Evolutionary conservation across 2,329 filamentous ascomycete species (phyloP), one percentile per base, ranked within the genome.

Genomic region (Epichloe sylvatica): DNA sequence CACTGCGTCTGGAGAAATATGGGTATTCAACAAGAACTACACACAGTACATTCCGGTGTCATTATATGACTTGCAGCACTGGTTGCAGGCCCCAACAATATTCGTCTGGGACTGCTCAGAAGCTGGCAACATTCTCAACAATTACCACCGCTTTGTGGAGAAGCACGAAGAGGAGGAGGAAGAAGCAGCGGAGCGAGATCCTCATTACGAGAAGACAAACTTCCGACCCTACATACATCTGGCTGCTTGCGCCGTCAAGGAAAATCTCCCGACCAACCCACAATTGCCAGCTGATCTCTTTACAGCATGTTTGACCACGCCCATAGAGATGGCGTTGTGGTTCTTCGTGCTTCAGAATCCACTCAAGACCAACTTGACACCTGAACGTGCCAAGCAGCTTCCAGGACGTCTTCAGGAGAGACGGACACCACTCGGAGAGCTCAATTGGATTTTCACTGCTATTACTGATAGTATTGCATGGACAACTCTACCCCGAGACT

Each of bases 391-490:
- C 40, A 85, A 88, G 65, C 86, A 88, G 60, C 84, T 98, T 17
- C 90, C 91, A 3, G 92, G 92, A 35, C 83, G 89, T 54, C 77
- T 97, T 40, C 91, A 95, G 62, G 92, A 98, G 67, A 79, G 92
- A 52, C 78, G 92, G 61, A 97, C 92, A 46, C 92, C 92, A 8
- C 76, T 98, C 35, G 92, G 92, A 54, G 92, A 98, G 68, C 73
- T 98, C 13, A 98, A 98, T 62, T 98, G 92, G 92, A 98, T 98
- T 36, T 97, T 98, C 62, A 98, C 92, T 0, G 92, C 92, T 49
- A 97, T 98, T 56, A 98, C 92, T 0, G 92, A 98, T 64, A 97
- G 91, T 1, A 98, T 98, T 59, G 92, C 92, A 0, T 98, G 92
- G 92, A 97, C 94, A 34, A 94, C 88, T 5, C 71, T 98, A 4